Percentiles rank a stretch among this genome's conserved stretches.
These are phyloP conservation scores for Xerocomellus intermedius DNA, from an alignment of 768 basidiomycete genomes.

Conservation along the genomic window DNA sequence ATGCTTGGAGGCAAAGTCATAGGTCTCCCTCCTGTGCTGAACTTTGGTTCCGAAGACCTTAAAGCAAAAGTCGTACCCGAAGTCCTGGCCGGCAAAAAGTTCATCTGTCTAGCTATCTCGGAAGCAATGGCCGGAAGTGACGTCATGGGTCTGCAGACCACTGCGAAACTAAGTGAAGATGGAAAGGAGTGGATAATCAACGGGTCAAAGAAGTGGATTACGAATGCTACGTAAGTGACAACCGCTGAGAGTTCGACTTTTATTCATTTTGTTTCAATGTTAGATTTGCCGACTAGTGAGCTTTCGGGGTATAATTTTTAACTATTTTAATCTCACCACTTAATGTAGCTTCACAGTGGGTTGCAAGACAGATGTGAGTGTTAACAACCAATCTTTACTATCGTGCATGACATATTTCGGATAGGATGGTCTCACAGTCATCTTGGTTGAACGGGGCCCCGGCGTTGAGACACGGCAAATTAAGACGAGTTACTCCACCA, in stretches of 20 bases:
- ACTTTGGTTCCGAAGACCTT: conserved; percentile 57
- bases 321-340: conserved; percentile 7
- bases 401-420: conserved; percentile 19
- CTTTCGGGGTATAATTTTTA: neutral
- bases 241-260: neutral
- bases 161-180: conserved; percentile 61
- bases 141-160: conserved; percentile 60
- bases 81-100: conserved; percentile 61
- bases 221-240: conserved; percentile 47
- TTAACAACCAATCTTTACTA: conserved; percentile 13
- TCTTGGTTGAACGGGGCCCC: conserved; percentile 60
- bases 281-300: conserved; percentile 43
- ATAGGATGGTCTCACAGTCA: conserved; percentile 60
- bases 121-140: conserved; percentile 77
- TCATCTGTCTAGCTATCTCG: conserved; percentile 71
- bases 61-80: conserved; percentile 48
- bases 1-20: conserved; percentile 63
- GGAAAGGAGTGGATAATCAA: conserved; percentile 69
- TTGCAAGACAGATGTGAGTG: conserved; percentile 49
- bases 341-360: conserved; percentile 57
- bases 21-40: conserved; percentile 69
- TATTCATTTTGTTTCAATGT: conserved; percentile 6
- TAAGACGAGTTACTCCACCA: conserved; percentile 81
- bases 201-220: conserved; percentile 77
- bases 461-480: conserved; percentile 67